A percentile compares a stretch with the other conserved stretches of the same genome.
Conservation (phyloP, 192 early-diverging fungal genomes). For the Mortierella antarctica region DNA sequence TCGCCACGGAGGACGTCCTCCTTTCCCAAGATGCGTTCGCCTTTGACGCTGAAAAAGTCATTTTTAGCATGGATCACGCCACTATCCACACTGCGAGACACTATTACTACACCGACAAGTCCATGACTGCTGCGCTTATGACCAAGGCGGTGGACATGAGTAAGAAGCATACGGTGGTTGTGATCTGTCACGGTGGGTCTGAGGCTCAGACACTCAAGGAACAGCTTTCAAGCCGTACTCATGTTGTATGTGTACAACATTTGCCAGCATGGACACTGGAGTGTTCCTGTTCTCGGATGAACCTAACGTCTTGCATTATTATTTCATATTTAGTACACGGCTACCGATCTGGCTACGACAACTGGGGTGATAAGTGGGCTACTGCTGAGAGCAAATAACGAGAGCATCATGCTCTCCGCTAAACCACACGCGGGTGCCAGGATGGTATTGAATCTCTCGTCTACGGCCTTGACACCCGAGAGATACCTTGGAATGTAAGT, state of each 20-base stretch:
- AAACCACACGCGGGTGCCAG: conserved; percentile 4
- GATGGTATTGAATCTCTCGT: conserved; percentile 29
- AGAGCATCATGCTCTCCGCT: neutral
- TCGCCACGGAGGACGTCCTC: conserved; percentile 23
- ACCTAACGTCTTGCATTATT: too few relatives aligned
- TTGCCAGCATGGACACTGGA: neutral
- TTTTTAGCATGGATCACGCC: conserved; percentile 25
- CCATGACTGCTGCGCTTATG: neutral
- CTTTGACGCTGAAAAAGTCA: neutral
- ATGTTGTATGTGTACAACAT: conserved; percentile 14
- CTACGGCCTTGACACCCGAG: neutral
- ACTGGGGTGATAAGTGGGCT: conserved; percentile 3
- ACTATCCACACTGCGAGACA: conserved; percentile 7
- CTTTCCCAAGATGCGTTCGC: conserved; percentile 2
- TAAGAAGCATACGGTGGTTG: conserved; percentile 14
- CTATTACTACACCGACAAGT: conserved; percentile 4
- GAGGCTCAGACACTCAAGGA: conserved; percentile 7
- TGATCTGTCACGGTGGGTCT: conserved; percentile 17
- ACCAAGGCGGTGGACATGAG: conserved; percentile 12
- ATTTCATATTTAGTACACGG: neutral
- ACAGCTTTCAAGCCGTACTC: neutral
- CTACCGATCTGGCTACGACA: neutral
- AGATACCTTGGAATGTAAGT: conserved; percentile 28
- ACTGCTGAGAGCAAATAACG: conserved; percentile 8
- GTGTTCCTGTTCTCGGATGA: neutral